Evolutionary conservation across 257 asterid genomes (phyloP).

Genomic region (Solanum neorickii): DNA sequence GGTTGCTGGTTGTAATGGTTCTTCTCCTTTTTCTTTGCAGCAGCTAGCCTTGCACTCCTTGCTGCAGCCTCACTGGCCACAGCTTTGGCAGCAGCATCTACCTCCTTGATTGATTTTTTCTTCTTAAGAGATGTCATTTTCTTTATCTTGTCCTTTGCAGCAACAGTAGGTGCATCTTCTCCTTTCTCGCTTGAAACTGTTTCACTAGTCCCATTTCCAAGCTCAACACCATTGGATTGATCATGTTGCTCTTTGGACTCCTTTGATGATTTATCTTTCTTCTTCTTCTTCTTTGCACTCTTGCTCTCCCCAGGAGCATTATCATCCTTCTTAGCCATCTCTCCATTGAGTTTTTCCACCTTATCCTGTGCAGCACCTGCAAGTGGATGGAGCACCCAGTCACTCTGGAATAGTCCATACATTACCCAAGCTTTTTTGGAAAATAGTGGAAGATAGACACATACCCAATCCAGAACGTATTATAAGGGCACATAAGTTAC

Average conservation of each 20-base stretch:
- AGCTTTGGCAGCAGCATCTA: conserved; percentile 79
- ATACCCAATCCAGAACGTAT: background rate
- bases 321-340: conserved; percentile 43
- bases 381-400: background rate
- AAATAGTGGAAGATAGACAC: background rate
- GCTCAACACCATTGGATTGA: conserved; percentile 27
- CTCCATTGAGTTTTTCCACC: conserved; percentile 31
- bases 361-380: conserved; percentile 31
- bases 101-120: conserved; percentile 79
- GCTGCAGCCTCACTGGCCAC: conserved; percentile 94
- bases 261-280: conserved; percentile 68
- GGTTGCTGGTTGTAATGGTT: conserved; percentile 95
- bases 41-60: conserved; percentile 74
- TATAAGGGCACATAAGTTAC: background rate
- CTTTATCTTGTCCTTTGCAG: conserved; percentile 67
- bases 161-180: conserved; percentile 45
- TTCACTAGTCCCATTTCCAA: conserved; percentile 34
- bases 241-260: conserved; percentile 55
- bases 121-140: conserved; percentile 68
- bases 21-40: conserved; percentile 96
- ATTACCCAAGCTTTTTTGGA: background rate
- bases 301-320: conserved; percentile 62
- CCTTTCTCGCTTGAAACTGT: conserved; percentile 27
- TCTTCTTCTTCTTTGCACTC: conserved; percentile 82
- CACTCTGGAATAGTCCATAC: background rate